Base-by-base conservation (phyloP, 1,284 basidiomycete species). In the Takashimella koratensis region DNA sequence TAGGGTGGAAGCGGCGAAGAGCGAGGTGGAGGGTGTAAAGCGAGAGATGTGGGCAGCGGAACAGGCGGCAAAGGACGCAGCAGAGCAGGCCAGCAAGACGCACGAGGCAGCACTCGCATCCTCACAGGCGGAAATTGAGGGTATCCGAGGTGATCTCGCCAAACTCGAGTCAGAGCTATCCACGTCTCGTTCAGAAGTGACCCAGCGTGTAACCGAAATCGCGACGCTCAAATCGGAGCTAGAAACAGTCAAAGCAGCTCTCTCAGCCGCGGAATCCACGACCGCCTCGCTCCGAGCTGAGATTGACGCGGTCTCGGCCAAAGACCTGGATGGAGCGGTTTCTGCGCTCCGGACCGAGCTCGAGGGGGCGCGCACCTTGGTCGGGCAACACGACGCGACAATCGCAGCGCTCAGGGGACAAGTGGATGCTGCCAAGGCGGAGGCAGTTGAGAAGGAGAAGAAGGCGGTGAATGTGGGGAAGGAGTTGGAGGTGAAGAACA, bases 341-440 rank as follows among this genome's bases (percentile, higher is more conserved):
- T 19, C 26, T 2, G 30, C 49, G 24, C 22, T 48, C 4, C 30
- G 16, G 3, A 39, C 43, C 12, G 51, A 59, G 3, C 54, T 56
- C 5, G 57, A 59, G 8, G 43, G 22, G 5, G 44, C 47, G 1
- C 43, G 19, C 30, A 52, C 48, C 36, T 26, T 44, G 39, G 10
- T 52, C 43, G 41, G 47, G 47, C 23, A 19, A 5, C 57, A 53
- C 48, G 47, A 56, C 30, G 41, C 23, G 6, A 49, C 54, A 5
- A 47, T 51, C 27, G 26, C 51, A 22, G 26, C 13, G 3, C 43
- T 46, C 16, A 47, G 44, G 36, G 46, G 25, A 27, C 41, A 55
- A 16, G n/a, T 51, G 11, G 53, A 51, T 5, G n/a, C 11, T 30
- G 47, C n/a, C 5, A 39, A 39, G 21, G 21, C 30, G 5, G 13